Evolutionary conservation across 352 stramenopile species (phyloP).

Genomic region (Globisporangium irregulare): DNA sequence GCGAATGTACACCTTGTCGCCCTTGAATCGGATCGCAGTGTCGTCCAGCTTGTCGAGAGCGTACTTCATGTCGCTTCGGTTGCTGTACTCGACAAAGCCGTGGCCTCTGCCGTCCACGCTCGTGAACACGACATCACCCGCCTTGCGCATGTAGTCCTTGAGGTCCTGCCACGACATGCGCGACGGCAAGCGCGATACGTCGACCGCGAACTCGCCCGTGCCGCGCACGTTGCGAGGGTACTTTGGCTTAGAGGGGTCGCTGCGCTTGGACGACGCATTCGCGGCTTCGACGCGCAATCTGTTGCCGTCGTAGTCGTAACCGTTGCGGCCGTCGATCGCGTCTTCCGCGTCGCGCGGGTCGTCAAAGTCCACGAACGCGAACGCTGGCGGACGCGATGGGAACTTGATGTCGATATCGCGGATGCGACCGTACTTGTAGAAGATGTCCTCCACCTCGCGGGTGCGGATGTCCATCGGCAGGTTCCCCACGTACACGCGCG

Average conservation of each 20-base stretch:
- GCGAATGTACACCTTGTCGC: conserved; percentile 49
- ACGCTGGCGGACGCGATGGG: conserved; percentile 48
- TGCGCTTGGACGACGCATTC: conserved; percentile 32
- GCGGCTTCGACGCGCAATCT: conserved; percentile 53
- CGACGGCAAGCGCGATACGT: conserved; percentile 52
- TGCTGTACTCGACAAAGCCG: conserved; percentile 68
- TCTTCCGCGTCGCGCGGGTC: conserved; percentile 64
- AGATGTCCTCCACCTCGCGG: conserved; percentile 70
- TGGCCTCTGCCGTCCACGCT: conserved; percentile 67
- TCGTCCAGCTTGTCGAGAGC: conserved; percentile 68
- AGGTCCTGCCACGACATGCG: conserved; percentile 66
- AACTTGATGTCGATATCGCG: conserved; percentile 71
- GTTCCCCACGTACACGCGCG: conserved; percentile 69
- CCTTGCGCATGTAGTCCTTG: conserved; percentile 67
- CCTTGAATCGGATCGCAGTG: conserved; percentile 50
- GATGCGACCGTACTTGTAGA: conserved; percentile 72
- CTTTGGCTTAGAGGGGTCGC: conserved; percentile 15
- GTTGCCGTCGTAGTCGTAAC: conserved; percentile 60
- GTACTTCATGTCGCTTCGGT: conserved; percentile 68
- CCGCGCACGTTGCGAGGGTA: conserved; percentile 51
- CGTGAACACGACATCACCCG: conserved; percentile 61
- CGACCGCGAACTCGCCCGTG: conserved; percentile 49
- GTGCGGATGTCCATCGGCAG: conserved; percentile 72
- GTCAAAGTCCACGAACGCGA: conserved; percentile 79
- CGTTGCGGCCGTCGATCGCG: conserved; percentile 48